Base-by-base conservation (phyloP, 2,329 filamentous ascomycete species). In the Diplodia intermedia region DNA sequence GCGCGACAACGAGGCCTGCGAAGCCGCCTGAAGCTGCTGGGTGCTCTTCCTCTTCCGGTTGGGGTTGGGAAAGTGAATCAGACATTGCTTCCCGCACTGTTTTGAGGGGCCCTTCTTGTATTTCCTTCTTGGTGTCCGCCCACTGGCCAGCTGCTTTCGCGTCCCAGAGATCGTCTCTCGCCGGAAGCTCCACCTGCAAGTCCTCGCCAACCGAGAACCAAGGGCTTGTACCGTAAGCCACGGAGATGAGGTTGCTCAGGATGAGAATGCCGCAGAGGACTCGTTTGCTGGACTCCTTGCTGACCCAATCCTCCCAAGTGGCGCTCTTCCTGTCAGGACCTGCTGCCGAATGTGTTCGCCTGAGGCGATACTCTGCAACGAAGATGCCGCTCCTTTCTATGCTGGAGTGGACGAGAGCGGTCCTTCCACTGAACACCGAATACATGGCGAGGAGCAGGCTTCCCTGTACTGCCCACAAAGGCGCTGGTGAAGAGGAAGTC, bases 201-300 rank as follows among this genome's bases (percentile, higher is more conserved):
- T 79, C 76, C 43, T 78, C 73, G 4, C 74, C 75, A 4, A 76
- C 71, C 20, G 75, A 75, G 52, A 78, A 76, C 12, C 73, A 75
- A 9, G 76, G 76, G 5, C 71, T 73, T 26, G 77, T 71, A 20
- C 75, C 76, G 62, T 76, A 79, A 7, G 74, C 73, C 40, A 77
- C 73, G 5, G 74, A 75, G 18, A 77, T 72, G 12, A 78, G 70
- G 40, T 76, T 78, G 56, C 73, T 75, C 50, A 77, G 69, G 55
- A 78, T 73, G 60, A 76, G 76, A 43, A 78, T 74, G 11, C 73
- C 75, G 60, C 76, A 78, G 4, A 78, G 70, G 4, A 77, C 68
- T 49, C 76, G 71, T 61, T 78, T 77, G 61, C 71, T 69, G 18
- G 74, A 75, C 57, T 78, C 76, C 26, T 73, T 68, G n/a, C 70